phyloP scores from a whole-genome alignment of 2,329 filamentous ascomycete genomes.

The Penicillium sp. region DNA sequence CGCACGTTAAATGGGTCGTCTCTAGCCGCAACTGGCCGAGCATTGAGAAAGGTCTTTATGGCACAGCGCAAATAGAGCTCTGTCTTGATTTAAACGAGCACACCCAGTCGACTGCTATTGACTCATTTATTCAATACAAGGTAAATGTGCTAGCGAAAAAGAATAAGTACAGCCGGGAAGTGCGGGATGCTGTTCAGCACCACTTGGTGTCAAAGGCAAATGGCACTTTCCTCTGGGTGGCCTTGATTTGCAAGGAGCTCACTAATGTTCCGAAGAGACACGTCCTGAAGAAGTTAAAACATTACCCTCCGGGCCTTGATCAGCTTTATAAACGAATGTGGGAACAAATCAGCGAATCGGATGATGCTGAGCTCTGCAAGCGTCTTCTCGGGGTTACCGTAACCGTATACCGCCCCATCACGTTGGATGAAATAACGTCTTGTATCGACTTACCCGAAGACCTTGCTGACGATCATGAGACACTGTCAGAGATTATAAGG shows the following conservation, averaged over 20 bases:
- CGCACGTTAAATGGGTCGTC: neutral
- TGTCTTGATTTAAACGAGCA: constrained; percentile 27
- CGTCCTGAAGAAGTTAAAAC: constrained; percentile 6
- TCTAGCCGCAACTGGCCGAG: constrained; percentile 4
- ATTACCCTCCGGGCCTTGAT: constrained; percentile 18
- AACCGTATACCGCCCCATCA: constrained; percentile 43
- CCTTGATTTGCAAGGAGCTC: constrained; percentile 40
- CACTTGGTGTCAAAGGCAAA: constrained; percentile 34
- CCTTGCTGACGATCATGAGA: neutral
- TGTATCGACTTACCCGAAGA: constrained; percentile 5
- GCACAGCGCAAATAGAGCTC: neutral
- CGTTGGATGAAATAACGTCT: constrained; percentile 37
- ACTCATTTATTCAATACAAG: constrained; percentile 26
- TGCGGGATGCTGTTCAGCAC: constrained; percentile 15
- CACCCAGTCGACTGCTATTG: constrained; percentile 24
- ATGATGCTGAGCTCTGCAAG: constrained; percentile 36
- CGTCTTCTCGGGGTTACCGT: constrained; percentile 39
- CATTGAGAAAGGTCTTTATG: neutral
- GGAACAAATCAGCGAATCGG: constrained; percentile 29
- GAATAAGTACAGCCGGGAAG: constrained; percentile 25
- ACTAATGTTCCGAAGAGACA: constrained; percentile 1
- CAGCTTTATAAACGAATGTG: constrained; percentile 30
- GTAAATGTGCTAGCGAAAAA: constrained; percentile 18
- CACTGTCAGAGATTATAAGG: constrained; percentile 13
- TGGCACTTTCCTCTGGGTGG: constrained; percentile 47